Conservation (phyloP, 179 eudicot genomes). For the Sideroxylon spinosum region DNA sequence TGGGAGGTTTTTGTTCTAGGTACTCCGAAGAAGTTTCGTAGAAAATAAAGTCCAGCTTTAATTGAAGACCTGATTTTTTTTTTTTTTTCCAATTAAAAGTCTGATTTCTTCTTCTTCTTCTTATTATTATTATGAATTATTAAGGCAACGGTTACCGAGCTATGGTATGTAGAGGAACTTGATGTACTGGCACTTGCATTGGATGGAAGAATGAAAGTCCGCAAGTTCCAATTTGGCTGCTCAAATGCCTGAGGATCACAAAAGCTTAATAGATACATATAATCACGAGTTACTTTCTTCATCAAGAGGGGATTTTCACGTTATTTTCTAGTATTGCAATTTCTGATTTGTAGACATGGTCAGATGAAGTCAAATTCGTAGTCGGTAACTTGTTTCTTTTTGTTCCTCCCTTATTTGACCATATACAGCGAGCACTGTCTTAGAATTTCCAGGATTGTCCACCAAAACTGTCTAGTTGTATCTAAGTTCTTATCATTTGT, state of each 20-base stretch:
- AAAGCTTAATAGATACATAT: neutral
- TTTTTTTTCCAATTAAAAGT: neutral
- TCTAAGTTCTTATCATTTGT: neutral
- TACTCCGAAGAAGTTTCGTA: neutral
- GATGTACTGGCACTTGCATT: constrained; percentile 85
- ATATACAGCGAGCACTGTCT: neutral
- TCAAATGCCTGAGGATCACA: constrained; percentile 36
- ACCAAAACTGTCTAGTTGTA: neutral
- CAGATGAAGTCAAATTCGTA: neutral
- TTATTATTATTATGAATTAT: neutral
- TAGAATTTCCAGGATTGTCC: neutral
- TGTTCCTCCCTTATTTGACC: neutral
- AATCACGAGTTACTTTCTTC: neutral
- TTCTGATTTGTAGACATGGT: neutral
- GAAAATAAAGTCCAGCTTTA: neutral
- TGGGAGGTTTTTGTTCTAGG: neutral
- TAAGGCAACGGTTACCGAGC: constrained; percentile 71
- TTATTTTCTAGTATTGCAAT: neutral
- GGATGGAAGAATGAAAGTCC: constrained; percentile 72
- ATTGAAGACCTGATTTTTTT: neutral
- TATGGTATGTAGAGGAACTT: constrained; percentile 93
- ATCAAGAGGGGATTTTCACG: neutral
- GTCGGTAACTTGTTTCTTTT: neutral
- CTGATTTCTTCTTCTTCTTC: neutral
- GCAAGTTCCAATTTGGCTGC: constrained; percentile 63